These are phyloP conservation scores for Peronospora farinosa DNA, from an alignment of 352 stramenopile genomes.

Conservation along the genomic window DNA sequence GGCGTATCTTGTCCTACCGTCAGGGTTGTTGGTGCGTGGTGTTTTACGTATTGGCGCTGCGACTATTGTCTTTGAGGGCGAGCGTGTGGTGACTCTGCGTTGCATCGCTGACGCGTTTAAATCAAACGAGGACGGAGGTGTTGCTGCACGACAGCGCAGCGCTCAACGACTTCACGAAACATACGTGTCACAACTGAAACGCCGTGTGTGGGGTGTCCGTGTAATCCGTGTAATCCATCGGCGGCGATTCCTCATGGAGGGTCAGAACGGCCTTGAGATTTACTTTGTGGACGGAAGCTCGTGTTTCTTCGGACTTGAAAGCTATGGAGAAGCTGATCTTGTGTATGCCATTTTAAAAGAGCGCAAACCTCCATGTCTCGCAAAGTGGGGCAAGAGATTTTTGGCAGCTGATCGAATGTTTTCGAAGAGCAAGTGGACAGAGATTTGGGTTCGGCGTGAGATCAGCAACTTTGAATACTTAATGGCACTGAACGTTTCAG, in stretches of 20 bases:
- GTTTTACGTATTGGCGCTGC: constrained; percentile 60
- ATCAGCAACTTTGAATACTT: constrained; percentile 95
- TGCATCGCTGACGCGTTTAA: constrained; percentile 47
- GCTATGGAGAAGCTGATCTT: constrained; percentile 57
- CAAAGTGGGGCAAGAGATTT: constrained; percentile 72
- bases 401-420: constrained; percentile 68
- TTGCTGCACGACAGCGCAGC: constrained; percentile 22
- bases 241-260: constrained; percentile 66
- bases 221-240: constrained; percentile 78
- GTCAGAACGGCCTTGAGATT: constrained; percentile 66
- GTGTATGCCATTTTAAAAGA: constrained; percentile 75
- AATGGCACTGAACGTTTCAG: constrained; percentile 93
- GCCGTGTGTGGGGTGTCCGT: constrained; percentile 69
- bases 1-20: constrained; percentile 69
- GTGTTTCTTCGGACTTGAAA: constrained; percentile 67
- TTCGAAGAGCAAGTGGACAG: constrained; percentile 77
- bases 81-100: constrained; percentile 63
- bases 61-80: constrained; percentile 78
- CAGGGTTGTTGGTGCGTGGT: constrained; percentile 64
- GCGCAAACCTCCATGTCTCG: constrained; percentile 72
- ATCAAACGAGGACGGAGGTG: constrained; percentile 33
- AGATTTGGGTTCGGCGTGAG: constrained; percentile 82
- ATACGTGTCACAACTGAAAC: constrained; percentile 64
- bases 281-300: constrained; percentile 85
- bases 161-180: constrained; percentile 43